A percentile compares a stretch with the other conserved stretches of the same genome.
Evolutionary conservation across 129 eudicot genomes (phyloP).

Genomic region (Flaveria ramosissima): DNA sequence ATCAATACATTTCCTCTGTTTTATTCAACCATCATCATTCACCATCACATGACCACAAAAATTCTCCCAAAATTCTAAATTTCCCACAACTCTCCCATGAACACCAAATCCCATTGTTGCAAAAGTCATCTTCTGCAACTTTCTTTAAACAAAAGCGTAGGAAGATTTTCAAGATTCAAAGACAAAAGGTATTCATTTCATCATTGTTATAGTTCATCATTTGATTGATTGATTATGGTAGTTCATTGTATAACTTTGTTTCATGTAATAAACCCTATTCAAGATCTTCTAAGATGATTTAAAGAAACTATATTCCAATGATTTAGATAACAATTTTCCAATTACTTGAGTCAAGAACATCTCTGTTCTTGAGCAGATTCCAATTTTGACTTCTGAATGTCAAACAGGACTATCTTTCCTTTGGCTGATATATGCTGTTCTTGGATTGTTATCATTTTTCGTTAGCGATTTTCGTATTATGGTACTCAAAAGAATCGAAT

Average conservation of each 20-base stretch:
- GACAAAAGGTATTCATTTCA: slow-evolving; percentile 2
- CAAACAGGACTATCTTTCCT: no score
- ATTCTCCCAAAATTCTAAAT: neutral
- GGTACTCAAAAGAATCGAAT: neutral
- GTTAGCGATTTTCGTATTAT: no score
- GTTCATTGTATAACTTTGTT: slow-evolving; percentile 3
- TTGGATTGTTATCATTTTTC: no score
- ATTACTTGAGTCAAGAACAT: neutral
- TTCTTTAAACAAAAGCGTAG: slow-evolving; percentile 9
- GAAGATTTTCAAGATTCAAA: slow-evolving; percentile 31
- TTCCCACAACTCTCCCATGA: slow-evolving; percentile 15
- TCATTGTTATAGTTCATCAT: neutral
- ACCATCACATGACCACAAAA: slow-evolving; percentile 19
- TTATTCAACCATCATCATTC: neutral
- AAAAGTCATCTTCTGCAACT: slow-evolving; percentile 18
- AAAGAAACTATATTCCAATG: neutral
- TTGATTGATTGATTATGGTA: neutral
- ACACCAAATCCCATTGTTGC: slow-evolving; percentile 20
- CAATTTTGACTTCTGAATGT: neutral
- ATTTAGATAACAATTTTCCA: neutral
- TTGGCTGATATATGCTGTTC: no score
- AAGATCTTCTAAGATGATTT: slow-evolving; percentile 14
- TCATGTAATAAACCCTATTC: neutral
- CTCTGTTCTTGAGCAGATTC: no score
- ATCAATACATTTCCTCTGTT: slow-evolving; percentile 20